Conservation (phyloP, 805 yeast species). For the Saturnispora zaruensis region DNA sequence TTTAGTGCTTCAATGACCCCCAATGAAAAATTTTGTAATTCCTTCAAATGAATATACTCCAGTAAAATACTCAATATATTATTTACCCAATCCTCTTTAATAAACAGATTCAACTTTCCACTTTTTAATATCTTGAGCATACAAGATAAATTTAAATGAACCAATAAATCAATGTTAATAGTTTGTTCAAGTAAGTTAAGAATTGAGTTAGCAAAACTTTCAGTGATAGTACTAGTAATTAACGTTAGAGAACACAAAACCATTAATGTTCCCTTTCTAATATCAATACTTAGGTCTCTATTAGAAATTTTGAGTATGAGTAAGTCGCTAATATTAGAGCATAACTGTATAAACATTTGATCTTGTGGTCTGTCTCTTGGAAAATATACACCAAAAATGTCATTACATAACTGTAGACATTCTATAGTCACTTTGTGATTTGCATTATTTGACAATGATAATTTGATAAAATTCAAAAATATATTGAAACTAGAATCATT, state of each 20-base stretch:
- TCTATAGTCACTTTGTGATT: slow-evolving; percentile 29
- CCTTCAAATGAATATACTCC: slow-evolving; percentile 18
- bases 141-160: slow-evolving; percentile 18
- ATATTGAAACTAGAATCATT: slow-evolving; percentile 21
- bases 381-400: slow-evolving; percentile 15
- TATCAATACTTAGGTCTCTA: slow-evolving; percentile 28
- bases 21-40: slow-evolving; percentile 17
- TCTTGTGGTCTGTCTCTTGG: slow-evolving; percentile 7
- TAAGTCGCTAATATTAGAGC: slow-evolving; percentile 10
- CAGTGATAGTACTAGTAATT: not conserved
- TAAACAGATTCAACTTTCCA: slow-evolving; percentile 1
- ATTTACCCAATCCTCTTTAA: slow-evolving; percentile 18
- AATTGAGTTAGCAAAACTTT: slow-evolving; percentile 2
- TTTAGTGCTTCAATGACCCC: slow-evolving; percentile 13
- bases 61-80: slow-evolving; percentile 13
- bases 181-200: slow-evolving; percentile 19
- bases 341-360: slow-evolving; percentile 4
- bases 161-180: slow-evolving; percentile 25
- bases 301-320: slow-evolving; percentile 21
- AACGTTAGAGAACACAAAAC: slow-evolving; percentile 15
- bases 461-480: slow-evolving; percentile 17
- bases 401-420: slow-evolving; percentile 18
- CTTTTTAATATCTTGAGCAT: slow-evolving; percentile 16
- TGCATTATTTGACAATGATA: slow-evolving; percentile 16
- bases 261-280: slow-evolving; percentile 23